Evolutionary conservation across 2,329 filamentous ascomycete species (phyloP).

Genomic region (Cercospora sp.): DNA sequence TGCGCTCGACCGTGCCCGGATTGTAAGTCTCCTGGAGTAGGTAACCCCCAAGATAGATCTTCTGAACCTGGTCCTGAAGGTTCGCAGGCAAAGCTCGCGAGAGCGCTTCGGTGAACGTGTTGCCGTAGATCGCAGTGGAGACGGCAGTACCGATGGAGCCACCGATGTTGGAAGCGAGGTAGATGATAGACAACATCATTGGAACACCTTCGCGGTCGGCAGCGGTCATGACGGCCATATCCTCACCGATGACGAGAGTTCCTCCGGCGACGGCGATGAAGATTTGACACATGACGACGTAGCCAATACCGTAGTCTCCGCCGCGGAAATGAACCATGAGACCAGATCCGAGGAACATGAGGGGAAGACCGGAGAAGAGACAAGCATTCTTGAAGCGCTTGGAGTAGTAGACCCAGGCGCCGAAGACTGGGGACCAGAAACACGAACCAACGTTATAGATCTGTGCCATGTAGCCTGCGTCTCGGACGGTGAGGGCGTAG

Average conservation of each 20-base stretch:
- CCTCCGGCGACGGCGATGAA: slow-evolving; percentile 58
- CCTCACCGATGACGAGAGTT: slow-evolving; percentile 56
- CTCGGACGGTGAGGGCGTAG: slow-evolving; percentile 42
- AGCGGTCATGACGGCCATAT: slow-evolving; percentile 58
- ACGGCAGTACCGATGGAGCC: slow-evolving; percentile 34
- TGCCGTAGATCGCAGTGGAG: slow-evolving; percentile 38
- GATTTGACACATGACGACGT: slow-evolving; percentile 58
- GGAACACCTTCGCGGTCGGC: slow-evolving; percentile 39
- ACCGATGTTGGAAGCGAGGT: slow-evolving; percentile 37
- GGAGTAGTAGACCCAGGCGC: slow-evolving; percentile 50
- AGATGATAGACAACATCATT: slow-evolving; percentile 40
- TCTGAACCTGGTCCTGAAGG: slow-evolving; percentile 34
- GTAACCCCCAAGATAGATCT: slow-evolving; percentile 33
- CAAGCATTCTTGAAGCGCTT: slow-evolving; percentile 54
- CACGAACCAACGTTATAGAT: slow-evolving; percentile 45
- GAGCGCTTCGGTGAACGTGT: slow-evolving; percentile 28
- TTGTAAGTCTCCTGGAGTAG: slow-evolving; percentile 38
- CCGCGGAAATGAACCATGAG: slow-evolving; percentile 43
- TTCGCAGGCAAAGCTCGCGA: slow-evolving; percentile 19
- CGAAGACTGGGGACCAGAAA: slow-evolving; percentile 50
- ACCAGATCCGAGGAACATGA: slow-evolving; percentile 39
- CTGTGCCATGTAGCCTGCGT: slow-evolving; percentile 37
- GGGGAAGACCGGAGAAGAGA: slow-evolving; percentile 39
- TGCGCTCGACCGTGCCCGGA: slow-evolving; percentile 45
- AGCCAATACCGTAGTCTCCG: slow-evolving; percentile 47